Evolutionary conservation across 164 flowering plant genomes (phyloP), one percentile per base, ranked within the genome.

Genomic region (Tinospora cordifolia): DNA sequence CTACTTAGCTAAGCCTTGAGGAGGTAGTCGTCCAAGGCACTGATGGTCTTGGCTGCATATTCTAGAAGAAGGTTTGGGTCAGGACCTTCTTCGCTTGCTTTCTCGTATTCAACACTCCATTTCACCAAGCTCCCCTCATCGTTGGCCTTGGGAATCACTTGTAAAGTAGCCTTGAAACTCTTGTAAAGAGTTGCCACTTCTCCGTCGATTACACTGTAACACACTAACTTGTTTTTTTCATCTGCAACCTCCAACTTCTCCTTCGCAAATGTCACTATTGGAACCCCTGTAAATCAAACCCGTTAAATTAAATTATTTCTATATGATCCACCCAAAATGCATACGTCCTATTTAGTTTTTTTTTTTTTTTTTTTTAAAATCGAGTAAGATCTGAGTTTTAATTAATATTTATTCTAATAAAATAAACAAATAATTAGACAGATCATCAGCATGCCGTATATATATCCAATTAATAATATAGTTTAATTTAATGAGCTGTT

Each of bases 131-230:
- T 78, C 46, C 88, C 88, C 0, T 77, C 86, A 24, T 80, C 88
- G 79, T 84, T 85, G 13, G 84, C 88, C 80, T 84, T 85, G 13
- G 84, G 82, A 34, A 26, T 26, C 13, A 87, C 84, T 3, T 22
- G 34, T 22, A 71, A 66, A 30, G 51, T 27, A 22, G 72, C 82
- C 69, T 75, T 82, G 80, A 86, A 84, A 26, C 58, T 71, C 75
- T 84, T 89, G 88, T 87, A 91, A 79, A 64, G 76, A n/a, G 84
- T 74, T 64, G 77, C 71, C 6, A 87, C 79, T 54, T 90, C 93
- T 14, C 96, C 90, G 1, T 83, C 96, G 2, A 90, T 77, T 14
- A 89, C 83, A 8, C 78, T 80, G 76, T 88, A 90, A 0, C 72
- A 3, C 15, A 76, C 60, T 12, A 22, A 25, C 81, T 79, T 87